Evolutionary conservation across 306 rosid genomes (phyloP).

Genomic region (Cucurbita pepo): DNA sequence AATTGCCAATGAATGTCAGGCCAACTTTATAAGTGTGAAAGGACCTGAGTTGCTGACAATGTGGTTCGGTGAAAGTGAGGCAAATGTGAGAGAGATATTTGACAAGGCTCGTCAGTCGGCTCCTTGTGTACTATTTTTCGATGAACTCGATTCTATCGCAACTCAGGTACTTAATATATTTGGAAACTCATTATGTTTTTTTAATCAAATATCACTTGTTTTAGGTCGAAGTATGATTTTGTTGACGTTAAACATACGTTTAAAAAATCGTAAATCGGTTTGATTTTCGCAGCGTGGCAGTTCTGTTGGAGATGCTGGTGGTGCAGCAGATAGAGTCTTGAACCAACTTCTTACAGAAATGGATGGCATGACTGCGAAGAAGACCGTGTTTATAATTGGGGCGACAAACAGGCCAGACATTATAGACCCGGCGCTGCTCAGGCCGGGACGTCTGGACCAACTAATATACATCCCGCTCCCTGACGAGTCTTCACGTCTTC

Average conservation of each 20-base stretch:
- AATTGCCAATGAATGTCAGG: slow-evolving; percentile 58
- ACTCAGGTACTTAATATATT: slow-evolving; percentile 28
- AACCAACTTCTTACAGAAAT: slow-evolving; percentile 64
- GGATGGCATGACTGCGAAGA: slow-evolving; percentile 65
- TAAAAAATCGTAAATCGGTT: not conserved
- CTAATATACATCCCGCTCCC: slow-evolving; percentile 53
- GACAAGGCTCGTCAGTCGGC: slow-evolving; percentile 64
- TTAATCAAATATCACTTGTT: not conserved
- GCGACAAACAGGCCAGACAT: slow-evolving; percentile 68
- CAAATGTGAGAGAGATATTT: slow-evolving; percentile 56
- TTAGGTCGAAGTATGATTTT: not conserved
- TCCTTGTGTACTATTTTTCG: slow-evolving; percentile 69
- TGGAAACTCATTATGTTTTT: not conserved
- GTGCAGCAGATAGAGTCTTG: slow-evolving; percentile 61
- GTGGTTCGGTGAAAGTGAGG: slow-evolving; percentile 79
- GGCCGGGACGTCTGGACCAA: slow-evolving; percentile 64
- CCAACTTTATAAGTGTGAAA: slow-evolving; percentile 54
- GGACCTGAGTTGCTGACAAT: slow-evolving; percentile 61
- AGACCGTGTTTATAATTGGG: slow-evolving; percentile 55
- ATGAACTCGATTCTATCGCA: slow-evolving; percentile 63
- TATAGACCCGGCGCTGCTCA: slow-evolving; percentile 53
- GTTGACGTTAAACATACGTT: not conserved
- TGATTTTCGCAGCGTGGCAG: slow-evolving; percentile 33
- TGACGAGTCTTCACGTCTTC: slow-evolving; percentile 46
- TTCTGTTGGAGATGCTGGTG: slow-evolving; percentile 54